Evolutionary conservation across 192 early-diverging fungal genomes (phyloP).

Genomic region (Thamnidium elegans): DNA sequence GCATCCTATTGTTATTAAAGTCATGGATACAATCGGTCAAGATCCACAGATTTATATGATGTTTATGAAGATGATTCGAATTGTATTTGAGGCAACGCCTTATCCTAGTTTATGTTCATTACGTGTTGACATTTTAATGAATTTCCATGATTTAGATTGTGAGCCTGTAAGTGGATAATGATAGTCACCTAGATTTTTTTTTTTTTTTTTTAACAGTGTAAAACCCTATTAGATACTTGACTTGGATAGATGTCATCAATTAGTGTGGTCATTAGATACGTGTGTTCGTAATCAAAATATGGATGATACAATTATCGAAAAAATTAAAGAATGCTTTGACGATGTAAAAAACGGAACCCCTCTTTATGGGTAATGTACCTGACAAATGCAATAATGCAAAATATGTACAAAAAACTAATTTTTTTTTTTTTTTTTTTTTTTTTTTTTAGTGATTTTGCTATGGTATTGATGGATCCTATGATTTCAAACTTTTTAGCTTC

Average conservation of each 20-base stretch:
- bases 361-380: conserved; percentile 46
- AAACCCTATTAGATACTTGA: conserved; percentile 40
- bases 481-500: conserved; percentile 51
- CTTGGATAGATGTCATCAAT: conserved; percentile 48
- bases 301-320: conserved; percentile 51
- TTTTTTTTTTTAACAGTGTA: no score
- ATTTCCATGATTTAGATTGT: conserved; percentile 52
- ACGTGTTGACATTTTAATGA: conserved; percentile 57
- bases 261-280: conserved; percentile 56
- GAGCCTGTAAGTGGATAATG: conserved; percentile 30
- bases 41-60: conserved; percentile 42
- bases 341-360: conserved; percentile 44
- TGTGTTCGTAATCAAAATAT: conserved; percentile 53
- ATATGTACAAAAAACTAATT: neutral
- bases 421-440: conserved; percentile 7
- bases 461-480: conserved; percentile 54
- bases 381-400: neutral
- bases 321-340: conserved; percentile 57
- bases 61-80: conserved; percentile 34
- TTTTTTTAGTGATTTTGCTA: conserved; percentile 49
- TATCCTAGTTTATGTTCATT: conserved; percentile 45
- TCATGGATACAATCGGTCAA: conserved; percentile 45
- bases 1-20: conserved; percentile 32
- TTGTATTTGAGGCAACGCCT: conserved; percentile 35
- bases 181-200: no score